Base-by-base conservation (phyloP, 257 asterid genomes). In the Solanum bukasovii region DNA sequence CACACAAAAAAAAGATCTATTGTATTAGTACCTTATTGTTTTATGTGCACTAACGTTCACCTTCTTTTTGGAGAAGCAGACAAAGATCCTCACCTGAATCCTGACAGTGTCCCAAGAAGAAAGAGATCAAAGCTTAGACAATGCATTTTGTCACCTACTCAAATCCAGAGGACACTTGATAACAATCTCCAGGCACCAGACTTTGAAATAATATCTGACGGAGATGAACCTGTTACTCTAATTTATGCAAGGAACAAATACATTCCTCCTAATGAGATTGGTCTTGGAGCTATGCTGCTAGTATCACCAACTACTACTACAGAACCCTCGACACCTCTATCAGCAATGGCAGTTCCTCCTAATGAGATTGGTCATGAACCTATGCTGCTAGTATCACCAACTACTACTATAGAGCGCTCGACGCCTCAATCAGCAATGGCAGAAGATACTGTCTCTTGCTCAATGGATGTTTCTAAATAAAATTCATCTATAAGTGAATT, bases 281-380 rank as follows among this genome's bases (percentile, higher is more conserved):
- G 63, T 52, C 63, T 52, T 52, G 63, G 63, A 52, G 63, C 63
- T 52, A 52, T 52, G 63, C 63, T 52, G 21, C 23, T 52, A 52
- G 63, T 52, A 52, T 52, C 63, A 52, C 63, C 63, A 52, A 52
- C 63, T 16, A 52, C 63, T 52, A 52, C 63, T 52, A 52, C 63
- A 52, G 23, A 52, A 52, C 23, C 1, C 63, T 52, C 1, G 23
- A 6, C 9, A 0, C 63, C 23, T 52, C 63, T 52, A 52, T 52
- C 61, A 52, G 23, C 63, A 52, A 37, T 34, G 9, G 33, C 10
- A 68, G 27, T 49, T 49, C 68, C 90, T 1, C 93, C 89, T 0
- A 93, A 93, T 56, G 95, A 93, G 89, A 89, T 93, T 31, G 95
- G 98, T 3, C 87, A 89, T 33, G 96, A 96, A 82, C 93, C 92